Percentiles rank a stretch among this genome's conserved stretches.
Evolutionary conservation across 139 green algal species (phyloP).

Genomic region (Ettlia oleoabundans): DNA sequence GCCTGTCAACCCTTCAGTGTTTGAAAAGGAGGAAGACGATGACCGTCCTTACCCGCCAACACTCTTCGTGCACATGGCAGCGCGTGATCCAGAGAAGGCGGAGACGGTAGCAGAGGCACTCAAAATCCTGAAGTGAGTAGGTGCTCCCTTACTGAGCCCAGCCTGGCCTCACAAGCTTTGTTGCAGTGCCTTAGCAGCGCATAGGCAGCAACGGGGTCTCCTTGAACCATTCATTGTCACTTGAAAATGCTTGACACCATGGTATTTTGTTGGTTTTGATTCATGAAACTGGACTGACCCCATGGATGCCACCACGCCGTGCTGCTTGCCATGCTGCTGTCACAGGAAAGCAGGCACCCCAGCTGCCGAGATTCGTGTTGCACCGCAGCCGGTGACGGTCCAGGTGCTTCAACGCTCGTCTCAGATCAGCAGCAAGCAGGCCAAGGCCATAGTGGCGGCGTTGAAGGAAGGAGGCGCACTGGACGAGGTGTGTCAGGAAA

Average conservation of each 20-base stretch:
- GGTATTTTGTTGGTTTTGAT: too few species aligned
- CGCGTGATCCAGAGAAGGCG: slow-evolving; percentile 47
- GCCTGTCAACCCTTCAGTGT: slow-evolving; percentile 25
- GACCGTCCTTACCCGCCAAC: slow-evolving; percentile 54
- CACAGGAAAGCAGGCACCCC: slow-evolving; percentile 35
- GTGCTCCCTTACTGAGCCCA: not conserved
- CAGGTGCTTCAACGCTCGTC: slow-evolving; percentile 37
- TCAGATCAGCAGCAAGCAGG: slow-evolving; percentile 12
- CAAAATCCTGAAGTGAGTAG: not conserved
- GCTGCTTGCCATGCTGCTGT: not conserved
- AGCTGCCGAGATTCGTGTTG: slow-evolving; percentile 23
- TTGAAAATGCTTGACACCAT: too few species aligned
- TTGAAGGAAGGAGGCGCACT: slow-evolving; percentile 17
- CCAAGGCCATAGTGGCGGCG: slow-evolving; percentile 20
- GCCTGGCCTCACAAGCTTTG: too few species aligned
- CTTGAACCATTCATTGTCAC: too few species aligned
- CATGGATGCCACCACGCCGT: too few species aligned
- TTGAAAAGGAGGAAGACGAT: slow-evolving; percentile 16
- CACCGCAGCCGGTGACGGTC: slow-evolving; percentile 40
- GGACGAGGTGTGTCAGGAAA: not conserved
- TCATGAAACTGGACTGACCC: too few species aligned
- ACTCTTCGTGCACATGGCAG: slow-evolving; percentile 71
- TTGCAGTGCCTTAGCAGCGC: too few species aligned
- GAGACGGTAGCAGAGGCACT: slow-evolving; percentile 45
- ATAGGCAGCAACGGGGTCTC: too few species aligned